Evolutionary conservation across 257 asterid species (phyloP).

Genomic region (Gentiana straminea): DNA sequence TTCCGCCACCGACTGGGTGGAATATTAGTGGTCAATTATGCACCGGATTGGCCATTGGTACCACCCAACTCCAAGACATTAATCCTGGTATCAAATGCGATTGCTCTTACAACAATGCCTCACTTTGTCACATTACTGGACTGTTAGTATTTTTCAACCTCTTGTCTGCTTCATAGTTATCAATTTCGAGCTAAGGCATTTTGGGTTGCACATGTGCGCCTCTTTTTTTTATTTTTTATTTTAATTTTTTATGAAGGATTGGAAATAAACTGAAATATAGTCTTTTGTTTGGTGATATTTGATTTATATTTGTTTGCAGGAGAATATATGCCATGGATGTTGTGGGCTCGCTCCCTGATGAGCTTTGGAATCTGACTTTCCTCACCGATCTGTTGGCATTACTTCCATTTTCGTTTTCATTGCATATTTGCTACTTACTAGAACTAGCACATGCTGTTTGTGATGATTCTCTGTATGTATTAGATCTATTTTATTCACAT

Average conservation of each 20-base stretch:
- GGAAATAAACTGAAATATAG: no score
- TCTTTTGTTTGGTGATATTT: no score
- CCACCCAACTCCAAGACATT: neutral
- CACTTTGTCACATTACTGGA: constrained; percentile 23
- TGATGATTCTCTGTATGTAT: no score
- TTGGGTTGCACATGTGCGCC: no score
- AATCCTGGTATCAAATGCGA: constrained; percentile 62
- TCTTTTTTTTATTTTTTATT: no score
- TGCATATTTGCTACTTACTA: no score
- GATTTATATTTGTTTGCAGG: constrained; percentile 18
- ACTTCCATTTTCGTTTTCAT: neutral
- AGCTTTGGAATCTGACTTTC: constrained; percentile 50
- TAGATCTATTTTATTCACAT: no score
- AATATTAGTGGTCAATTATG: constrained; percentile 57
- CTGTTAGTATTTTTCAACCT: constrained; percentile 8
- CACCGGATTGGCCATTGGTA: constrained; percentile 43
- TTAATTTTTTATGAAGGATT: no score
- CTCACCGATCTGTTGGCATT: constrained; percentile 31
- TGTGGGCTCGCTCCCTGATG: constrained; percentile 36
- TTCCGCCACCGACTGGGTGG: constrained; percentile 29
- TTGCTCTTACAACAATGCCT: constrained; percentile 31
- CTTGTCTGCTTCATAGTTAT: no score
- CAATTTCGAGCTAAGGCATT: no score
- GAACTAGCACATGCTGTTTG: no score
- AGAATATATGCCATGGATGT: constrained; percentile 34